A percentile compares a stretch with the other conserved stretches of the same genome.
phyloP scores from a whole-genome alignment of 2,329 filamentous ascomycete species.

The Canariomyces notabilis region DNA sequence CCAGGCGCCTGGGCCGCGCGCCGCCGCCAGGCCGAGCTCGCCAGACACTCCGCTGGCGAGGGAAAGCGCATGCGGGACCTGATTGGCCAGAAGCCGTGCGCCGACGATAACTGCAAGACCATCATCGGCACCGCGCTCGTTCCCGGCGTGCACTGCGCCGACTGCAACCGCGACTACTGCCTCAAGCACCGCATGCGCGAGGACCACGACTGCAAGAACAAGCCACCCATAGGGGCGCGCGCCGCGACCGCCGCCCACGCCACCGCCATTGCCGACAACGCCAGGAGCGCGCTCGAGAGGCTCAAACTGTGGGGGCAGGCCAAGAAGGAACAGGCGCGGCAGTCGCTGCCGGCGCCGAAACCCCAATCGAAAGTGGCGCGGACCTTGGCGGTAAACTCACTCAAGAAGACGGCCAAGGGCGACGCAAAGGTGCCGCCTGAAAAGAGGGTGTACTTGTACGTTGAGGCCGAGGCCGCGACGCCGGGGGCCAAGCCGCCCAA shows the following conservation, averaged over 20 bases:
- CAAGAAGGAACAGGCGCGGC: constrained; percentile 50
- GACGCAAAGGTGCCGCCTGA: constrained; percentile 75
- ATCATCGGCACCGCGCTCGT: constrained; percentile 63
- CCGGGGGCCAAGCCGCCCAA: constrained; percentile 77
- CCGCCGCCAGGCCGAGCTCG: constrained; percentile 49
- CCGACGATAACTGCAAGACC: constrained; percentile 61
- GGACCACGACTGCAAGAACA: constrained; percentile 79
- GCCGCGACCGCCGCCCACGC: constrained; percentile 32
- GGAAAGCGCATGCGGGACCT: constrained; percentile 50
- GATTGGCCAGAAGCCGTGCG: constrained; percentile 62
- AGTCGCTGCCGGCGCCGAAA: constrained; percentile 58
- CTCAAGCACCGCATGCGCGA: constrained; percentile 70
- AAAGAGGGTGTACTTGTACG: constrained; percentile 83
- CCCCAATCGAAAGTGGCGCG: constrained; percentile 59
- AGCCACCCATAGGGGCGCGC: constrained; percentile 54
- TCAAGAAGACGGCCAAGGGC: constrained; percentile 87
- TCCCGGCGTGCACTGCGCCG: constrained; percentile 65
- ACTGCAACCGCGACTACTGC: constrained; percentile 70
- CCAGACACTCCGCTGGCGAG: constrained; percentile 49
- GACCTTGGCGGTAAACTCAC: constrained; percentile 63
- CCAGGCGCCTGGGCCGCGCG: constrained; percentile 59
- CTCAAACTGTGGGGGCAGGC: constrained; percentile 74
- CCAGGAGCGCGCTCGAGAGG: constrained; percentile 68
- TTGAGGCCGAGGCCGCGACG: constrained; percentile 85
- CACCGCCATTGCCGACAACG: constrained; percentile 56